Base-by-base conservation (phyloP, 164 flowering plant genomes). In the Magnolia kwangsiensis region DNA sequence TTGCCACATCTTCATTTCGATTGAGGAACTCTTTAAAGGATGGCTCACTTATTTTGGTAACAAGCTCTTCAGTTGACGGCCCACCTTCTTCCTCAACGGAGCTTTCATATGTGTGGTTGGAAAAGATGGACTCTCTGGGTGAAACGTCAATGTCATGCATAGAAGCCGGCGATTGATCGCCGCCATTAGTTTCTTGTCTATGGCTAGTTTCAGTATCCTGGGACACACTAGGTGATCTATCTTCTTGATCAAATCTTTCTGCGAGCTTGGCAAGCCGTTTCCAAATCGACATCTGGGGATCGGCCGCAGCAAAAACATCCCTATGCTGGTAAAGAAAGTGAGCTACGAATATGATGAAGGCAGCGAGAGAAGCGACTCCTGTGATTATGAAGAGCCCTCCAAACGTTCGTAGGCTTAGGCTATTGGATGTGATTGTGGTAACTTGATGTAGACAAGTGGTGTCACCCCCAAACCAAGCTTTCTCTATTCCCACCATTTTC, bases 331-430 rank as follows among this genome's bases (percentile, higher is more conserved):
- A 66, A 23, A 74, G 59, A 29, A 55, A 76, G 3, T 13, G 55
- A 9, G 29, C 23, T 9, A 69, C 13, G 55, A 18, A 76, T 5
- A 37, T 37, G 7, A 76, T 8, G 8, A 76, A 19, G 51, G 67
- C 73, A 18, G 31, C 11, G 2, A n/a, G 13, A 1, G 78, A 55
- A 37, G 72, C 29, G 14, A 19, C 55, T 55, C 78, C 78, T 0
- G 67, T 45, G n/a, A 76, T 37, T 55, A 76, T 19, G 67, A 76
- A 76, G 66, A 76, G 72, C 10, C 78, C 78, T 29, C 78, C 18
- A 61, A 76, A 76, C 37, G 73, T 76, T 5, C 59, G 49, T 11
- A 76, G n/a, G 24, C 50, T 76, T 7, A 76, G 73, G 67, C 78
- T 76, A 7, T 76, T 50, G 19, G 78, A 76, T 3, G 9, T 45